Percentiles rank a stretch among this genome's conserved stretches.
phyloP scores from a whole-genome alignment of 441 rosid species.

The Adansonia rubrostipa region DNA sequence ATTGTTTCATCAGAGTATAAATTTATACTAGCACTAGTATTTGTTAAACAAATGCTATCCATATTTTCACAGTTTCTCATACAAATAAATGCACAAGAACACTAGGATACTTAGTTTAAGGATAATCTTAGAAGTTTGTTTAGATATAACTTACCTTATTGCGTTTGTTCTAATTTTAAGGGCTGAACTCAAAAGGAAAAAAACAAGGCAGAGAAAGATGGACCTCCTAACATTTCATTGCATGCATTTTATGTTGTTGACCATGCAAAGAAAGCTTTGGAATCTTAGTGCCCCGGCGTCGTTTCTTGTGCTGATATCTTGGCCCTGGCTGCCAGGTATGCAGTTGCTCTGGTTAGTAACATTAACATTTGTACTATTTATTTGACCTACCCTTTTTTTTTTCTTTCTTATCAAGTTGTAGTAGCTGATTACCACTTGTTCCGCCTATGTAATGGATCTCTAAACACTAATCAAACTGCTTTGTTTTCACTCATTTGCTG shows the following conservation, averaged over 20 bases:
- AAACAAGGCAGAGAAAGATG: slow-evolving; percentile 67
- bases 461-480: neutral
- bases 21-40: neutral
- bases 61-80: neutral
- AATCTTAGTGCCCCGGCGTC: slow-evolving; percentile 57
- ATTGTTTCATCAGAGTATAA: slow-evolving; percentile 64
- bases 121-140: neutral
- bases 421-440: neutral
- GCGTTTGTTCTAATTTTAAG: slow-evolving; percentile 30
- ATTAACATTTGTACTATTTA: neutral
- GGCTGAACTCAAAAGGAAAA: slow-evolving; percentile 60
- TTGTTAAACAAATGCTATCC: neutral
- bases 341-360: slow-evolving; percentile 51
- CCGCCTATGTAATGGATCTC: slow-evolving; percentile 2
- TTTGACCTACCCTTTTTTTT: no score
- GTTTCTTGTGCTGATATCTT: slow-evolving; percentile 75
- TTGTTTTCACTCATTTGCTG: neutral
- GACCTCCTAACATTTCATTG: slow-evolving; percentile 72
- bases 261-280: slow-evolving; percentile 60
- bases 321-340: slow-evolving; percentile 69
- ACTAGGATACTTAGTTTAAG: neutral
- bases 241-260: slow-evolving; percentile 71
- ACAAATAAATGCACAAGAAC: neutral
- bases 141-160: neutral
- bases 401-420: neutral